Percentiles rank a stretch among this genome's conserved stretches.
Conservation (phyloP, 371 early-diverging fungal species). For the Funneliformis caledonium region DNA sequence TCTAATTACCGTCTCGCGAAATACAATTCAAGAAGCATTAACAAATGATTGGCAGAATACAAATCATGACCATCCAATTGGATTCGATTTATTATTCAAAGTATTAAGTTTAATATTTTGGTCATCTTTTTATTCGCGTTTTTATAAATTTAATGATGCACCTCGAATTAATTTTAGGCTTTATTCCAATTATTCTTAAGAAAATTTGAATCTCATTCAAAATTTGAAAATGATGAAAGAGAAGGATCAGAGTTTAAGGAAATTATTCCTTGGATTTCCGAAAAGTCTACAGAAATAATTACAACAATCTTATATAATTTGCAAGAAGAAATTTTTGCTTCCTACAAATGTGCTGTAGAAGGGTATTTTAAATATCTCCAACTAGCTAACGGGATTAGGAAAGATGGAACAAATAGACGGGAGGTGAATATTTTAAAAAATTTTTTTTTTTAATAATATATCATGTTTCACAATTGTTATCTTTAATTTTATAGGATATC, state of each 20-base stretch:
- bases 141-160: background rate
- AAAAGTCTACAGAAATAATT: conserved; percentile 11
- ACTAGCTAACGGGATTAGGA: background rate
- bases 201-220: conserved; percentile 13
- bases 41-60: conserved; percentile 3
- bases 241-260: background rate
- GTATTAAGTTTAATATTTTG: background rate
- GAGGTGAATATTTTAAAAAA: background rate
- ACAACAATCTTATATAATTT: background rate
- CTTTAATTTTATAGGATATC: background rate
- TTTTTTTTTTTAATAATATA: background rate
- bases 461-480: background rate
- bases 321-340: conserved; percentile 12
- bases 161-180: background rate
- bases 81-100: background rate
- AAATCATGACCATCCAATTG: background rate
- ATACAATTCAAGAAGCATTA: conserved; percentile 15
- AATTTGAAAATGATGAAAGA: background rate
- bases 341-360: conserved; percentile 17
- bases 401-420: background rate
- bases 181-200: conserved; percentile 20
- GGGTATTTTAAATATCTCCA: conserved; percentile 36
- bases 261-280: conserved; percentile 20
- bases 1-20: background rate
- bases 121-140: background rate